phyloP scores from a whole-genome alignment of 148 eudicot genomes.

The Dysphania ambrosioides region DNA sequence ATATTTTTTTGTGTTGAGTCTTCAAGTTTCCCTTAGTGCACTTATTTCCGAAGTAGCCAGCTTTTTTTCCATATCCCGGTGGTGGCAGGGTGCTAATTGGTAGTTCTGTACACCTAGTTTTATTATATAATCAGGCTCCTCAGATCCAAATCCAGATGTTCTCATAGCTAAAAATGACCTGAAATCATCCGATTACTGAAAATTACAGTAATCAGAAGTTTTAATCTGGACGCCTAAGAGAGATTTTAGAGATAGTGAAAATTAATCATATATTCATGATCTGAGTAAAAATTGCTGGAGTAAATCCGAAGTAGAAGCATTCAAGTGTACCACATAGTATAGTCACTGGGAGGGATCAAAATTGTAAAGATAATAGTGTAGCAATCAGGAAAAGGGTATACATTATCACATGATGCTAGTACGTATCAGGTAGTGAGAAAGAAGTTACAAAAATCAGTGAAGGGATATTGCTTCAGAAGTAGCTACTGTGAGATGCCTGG shows the following conservation, averaged over 20 bases:
- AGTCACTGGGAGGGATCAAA: not conserved
- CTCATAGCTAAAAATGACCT: not conserved
- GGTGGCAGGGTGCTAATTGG: not conserved
- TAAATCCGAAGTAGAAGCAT: not conserved
- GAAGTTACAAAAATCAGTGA: not conserved
- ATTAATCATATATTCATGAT: too few species aligned
- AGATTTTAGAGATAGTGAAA: not conserved
- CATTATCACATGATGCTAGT: not conserved
- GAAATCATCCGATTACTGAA: not conserved
- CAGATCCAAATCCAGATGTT: not conserved
- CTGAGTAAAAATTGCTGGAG: not conserved
- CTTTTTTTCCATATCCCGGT: not conserved
- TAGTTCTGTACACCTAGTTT: not conserved
- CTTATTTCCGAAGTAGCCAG: not conserved
- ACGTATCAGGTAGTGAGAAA: not conserved
- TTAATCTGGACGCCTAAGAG: not conserved
- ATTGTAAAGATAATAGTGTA: not conserved
- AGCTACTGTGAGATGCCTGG: not conserved
- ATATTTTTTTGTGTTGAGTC: not conserved
- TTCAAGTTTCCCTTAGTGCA: not conserved
- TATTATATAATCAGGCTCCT: not conserved
- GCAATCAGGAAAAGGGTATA: not conserved
- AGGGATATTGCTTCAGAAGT: not conserved
- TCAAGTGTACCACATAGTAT: not conserved
- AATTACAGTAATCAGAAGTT: not conserved